A percentile compares a stretch with the other conserved stretches of the same genome.
phyloP scores from a whole-genome alignment of 108 stramenopile genomes.

The Mayamaea pseudoterrestris region DNA sequence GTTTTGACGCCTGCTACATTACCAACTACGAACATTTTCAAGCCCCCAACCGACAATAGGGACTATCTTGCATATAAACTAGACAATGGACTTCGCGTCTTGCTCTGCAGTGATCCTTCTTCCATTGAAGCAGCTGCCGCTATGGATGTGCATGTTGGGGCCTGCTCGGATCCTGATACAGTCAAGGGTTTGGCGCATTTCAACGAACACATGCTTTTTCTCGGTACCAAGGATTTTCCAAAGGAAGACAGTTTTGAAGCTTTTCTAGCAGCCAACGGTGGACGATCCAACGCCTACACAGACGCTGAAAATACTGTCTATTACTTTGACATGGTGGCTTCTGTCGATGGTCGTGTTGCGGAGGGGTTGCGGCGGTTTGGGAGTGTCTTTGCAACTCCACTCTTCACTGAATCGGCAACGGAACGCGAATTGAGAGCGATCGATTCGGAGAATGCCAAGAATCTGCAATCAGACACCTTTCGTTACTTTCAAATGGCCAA shows the following conservation, averaged over 20 bases:
- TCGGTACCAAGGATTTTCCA: constrained; percentile 15
- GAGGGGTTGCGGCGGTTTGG: constrained; percentile 81
- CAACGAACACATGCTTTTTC: constrained; percentile 46
- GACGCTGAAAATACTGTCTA: constrained; percentile 87
- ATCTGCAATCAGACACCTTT: constrained; percentile 83
- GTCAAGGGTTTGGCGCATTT: constrained; percentile 85
- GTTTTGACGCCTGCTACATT: background rate
- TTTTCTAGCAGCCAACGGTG: constrained; percentile 68
- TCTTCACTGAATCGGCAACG: constrained; percentile 75
- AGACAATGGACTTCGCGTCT: constrained; percentile 49
- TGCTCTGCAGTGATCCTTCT: constrained; percentile 76
- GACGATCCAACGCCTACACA: constrained; percentile 82
- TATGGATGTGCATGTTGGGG: constrained; percentile 88
- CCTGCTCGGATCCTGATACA: constrained; percentile 71
- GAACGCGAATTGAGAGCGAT: constrained; percentile 90
- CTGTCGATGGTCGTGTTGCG: constrained; percentile 37
- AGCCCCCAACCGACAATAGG: constrained; percentile 61
- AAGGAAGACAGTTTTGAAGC: constrained; percentile 40
- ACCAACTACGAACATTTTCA: constrained; percentile 27
- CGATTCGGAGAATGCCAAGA: constrained; percentile 90
- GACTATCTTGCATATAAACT: constrained; percentile 40
- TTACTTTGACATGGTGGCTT: constrained; percentile 80
- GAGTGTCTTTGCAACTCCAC: constrained; percentile 82
- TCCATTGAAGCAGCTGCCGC: constrained; percentile 74
- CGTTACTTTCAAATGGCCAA: constrained; percentile 83